A percentile compares a stretch with the other conserved stretches of the same genome.
Evolutionary conservation across 106 monocot genomes (phyloP).

Genomic region (Apostasia shenzhenica): DNA sequence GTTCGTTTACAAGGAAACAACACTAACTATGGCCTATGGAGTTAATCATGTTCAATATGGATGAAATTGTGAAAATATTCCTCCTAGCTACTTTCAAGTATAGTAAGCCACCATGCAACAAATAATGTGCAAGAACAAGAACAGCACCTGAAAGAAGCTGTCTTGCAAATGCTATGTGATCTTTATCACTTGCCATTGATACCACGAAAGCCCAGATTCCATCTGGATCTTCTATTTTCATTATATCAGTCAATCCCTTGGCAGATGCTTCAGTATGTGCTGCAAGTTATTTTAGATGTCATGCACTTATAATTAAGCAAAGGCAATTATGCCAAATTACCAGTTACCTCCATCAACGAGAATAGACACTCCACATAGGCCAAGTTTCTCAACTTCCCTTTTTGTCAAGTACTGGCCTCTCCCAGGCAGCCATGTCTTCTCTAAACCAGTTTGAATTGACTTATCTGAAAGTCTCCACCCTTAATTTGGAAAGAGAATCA

Average conservation of each 20-base stretch:
- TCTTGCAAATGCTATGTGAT: conserved; percentile 76
- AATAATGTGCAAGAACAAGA: not conserved
- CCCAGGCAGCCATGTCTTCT: conserved; percentile 62
- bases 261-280: conserved; percentile 99
- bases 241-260: conserved; percentile 55
- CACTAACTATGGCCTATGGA: no score
- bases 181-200: conserved; percentile 96
- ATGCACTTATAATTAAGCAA: not conserved
- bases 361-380: conserved; percentile 45
- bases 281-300: conserved; percentile 25
- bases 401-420: conserved; percentile 70
- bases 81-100: not conserved
- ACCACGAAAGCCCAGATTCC: conserved; percentile 64
- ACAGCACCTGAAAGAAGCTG: conserved; percentile 75
- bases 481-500: conserved; percentile 5
- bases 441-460: conserved; percentile 62
- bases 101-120: not conserved
- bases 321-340: not conserved
- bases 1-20: not conserved
- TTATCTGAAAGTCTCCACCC: conserved; percentile 69
- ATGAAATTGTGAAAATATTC: not conserved
- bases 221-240: conserved; percentile 32
- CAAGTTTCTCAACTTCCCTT: conserved; percentile 46
- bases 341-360: conserved; percentile 84
- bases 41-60: no score